Evolutionary conservation across 768 basidiomycete species (phyloP), one percentile per base, ranked within the genome.

Genomic region (Hericium erinaceus): DNA sequence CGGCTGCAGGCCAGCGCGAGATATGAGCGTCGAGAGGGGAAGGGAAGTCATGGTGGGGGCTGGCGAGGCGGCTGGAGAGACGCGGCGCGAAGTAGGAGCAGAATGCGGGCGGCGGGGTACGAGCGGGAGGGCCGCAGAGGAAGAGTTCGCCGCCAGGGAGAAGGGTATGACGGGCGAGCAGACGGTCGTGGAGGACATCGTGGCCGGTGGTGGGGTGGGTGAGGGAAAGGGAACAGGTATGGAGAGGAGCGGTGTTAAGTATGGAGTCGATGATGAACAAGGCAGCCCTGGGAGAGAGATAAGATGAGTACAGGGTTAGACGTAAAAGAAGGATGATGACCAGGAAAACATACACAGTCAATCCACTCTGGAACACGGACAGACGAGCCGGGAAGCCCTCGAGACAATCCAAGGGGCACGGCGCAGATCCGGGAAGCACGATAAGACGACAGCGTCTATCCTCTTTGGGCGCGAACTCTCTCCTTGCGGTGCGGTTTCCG

Each of bases 81-180:
- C 52, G 54, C 39, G 63, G 64, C 62, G 62, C 60, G 61, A 57
- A 38, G 65, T 69, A 28, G 49, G 63, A 9, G 52, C 38, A 53
- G 70, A 67, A 4, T 73, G 65, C 39, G 65, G 67, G 51, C 84
- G 74, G 55, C 84, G 79, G 39, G 87, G 83, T 54, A 87, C 75
- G 53, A 79, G 73, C 15, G 85, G 85, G n/a, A 87, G 77, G 56
- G 85, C 78, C 8, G 73, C 72, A 2, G 80, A 77, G 37, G 86
- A 82, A 33, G 75, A 69, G 68, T 84, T 87, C 44, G 80, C 57
- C 65, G 65, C 44, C 65, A 64, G 64, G 61, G 64, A 44, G 59
- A 62, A 41, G 11, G 64, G 59, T 60, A 68, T 61, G 51, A 46
- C 41, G 41, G 13, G 39, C 22, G 64, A 46, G 39, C 59, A 46